Evolutionary conservation across 495 filamentous ascomycete genomes (phyloP), one percentile per base, ranked within the genome.

Genomic region (Chlorociboria aeruginascens): DNA sequence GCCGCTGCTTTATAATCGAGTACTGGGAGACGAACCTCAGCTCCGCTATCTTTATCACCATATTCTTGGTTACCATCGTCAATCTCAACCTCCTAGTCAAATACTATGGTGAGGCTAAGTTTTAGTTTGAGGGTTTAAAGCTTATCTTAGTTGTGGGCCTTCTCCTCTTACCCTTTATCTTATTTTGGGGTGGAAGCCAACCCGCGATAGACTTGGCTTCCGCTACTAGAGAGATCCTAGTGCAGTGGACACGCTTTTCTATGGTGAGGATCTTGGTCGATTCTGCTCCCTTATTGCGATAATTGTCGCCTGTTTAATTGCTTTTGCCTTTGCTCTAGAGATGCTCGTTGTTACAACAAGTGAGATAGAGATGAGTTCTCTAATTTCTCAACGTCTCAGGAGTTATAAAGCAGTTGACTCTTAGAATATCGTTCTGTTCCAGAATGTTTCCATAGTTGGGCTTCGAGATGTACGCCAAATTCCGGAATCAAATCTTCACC

Each of bases 1-100:
- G 83, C 82, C 2, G 80, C 85, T 1, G 76, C 80, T 6, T 57
- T 87, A 79, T 89, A 48, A 82, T 89, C 34, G 79, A 84, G 48
- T 89, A 79, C 59, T 92, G 86, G 86, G 68, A 82, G 40, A 44
- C 59, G 3, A 58, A 61, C 20, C 55, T 74, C 34, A 70, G 61
- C 46, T 63, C 71, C 46, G 70, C 63, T 31, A 70, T 74, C 49
- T 83, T 83, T 54, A 88, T 89, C 57, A 73, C 75, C 10, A 63
- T 90, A 35, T 82, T 86, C 63, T 85, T 82, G 72, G 72, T 81
- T 11, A 48, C 83, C 37, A 83, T 90, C 49, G 69, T 82, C 1
- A 51, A 63, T 32, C 55, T 80, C 43, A 88, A 90, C 57, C 73
- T 81, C 28, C 76, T 82, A 1, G 80, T 88, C 14, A 62, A 67